These are phyloP conservation scores for Tricharina praecox DNA, from an alignment of 495 filamentous ascomycete genomes.

Conservation along the genomic window DNA sequence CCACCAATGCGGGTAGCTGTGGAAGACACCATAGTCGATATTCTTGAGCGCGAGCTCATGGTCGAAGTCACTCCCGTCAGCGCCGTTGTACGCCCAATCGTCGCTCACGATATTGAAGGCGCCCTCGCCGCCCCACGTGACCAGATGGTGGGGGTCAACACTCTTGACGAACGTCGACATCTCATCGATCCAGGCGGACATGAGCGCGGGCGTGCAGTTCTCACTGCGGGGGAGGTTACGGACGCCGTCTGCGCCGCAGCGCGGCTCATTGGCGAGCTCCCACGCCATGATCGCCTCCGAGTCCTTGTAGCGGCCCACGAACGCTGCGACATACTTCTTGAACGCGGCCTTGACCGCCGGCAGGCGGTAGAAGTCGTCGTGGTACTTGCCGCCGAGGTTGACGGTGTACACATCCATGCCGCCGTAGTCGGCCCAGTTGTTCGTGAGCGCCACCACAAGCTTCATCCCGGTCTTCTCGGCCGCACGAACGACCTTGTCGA, in stretches of 20 bases:
- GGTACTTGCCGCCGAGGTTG: constrained; percentile 31
- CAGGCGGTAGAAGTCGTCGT: constrained; percentile 34
- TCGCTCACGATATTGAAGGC: constrained; percentile 33
- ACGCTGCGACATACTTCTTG: constrained; percentile 32
- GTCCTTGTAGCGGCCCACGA: constrained; percentile 35
- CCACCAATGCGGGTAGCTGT: constrained; percentile 44
- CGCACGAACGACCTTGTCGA: constrained; percentile 39
- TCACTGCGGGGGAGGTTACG: constrained; percentile 26
- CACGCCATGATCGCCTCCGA: constrained; percentile 37
- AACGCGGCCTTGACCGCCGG: constrained; percentile 31
- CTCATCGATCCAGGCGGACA: constrained; percentile 34
- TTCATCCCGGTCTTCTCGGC: constrained; percentile 40
- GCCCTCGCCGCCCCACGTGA: constrained; percentile 39
- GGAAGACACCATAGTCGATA: constrained; percentile 50
- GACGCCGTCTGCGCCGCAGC: constrained; percentile 32
- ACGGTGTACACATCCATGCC: constrained; percentile 37
- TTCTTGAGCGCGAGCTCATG: constrained; percentile 39
- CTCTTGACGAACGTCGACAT: constrained; percentile 36
- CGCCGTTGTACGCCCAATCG: constrained; percentile 42
- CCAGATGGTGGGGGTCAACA: constrained; percentile 35
- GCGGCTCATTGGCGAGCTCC: constrained; percentile 41
- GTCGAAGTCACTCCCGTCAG: constrained; percentile 49
- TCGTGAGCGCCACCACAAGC: constrained; percentile 42
- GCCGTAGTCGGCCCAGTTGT: constrained; percentile 47
- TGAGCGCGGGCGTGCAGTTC: constrained; percentile 29